Percentiles rank a stretch among this genome's conserved stretches.
phyloP scores from a whole-genome alignment of 306 rosid genomes.

The Phaseolus lunatus region DNA sequence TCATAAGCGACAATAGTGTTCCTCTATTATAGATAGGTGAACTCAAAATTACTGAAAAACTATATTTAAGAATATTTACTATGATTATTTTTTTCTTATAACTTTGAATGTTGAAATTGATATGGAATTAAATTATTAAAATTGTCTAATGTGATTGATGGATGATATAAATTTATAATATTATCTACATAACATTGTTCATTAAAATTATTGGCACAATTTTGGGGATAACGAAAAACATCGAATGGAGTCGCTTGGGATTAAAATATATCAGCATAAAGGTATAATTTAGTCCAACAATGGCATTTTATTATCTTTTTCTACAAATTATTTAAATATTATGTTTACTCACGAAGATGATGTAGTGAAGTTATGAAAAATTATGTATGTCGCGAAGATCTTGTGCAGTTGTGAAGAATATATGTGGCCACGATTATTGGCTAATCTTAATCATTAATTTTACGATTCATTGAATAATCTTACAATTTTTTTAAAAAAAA shows the following conservation, averaged over 20 bases:
- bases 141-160: too few relatives aligned
- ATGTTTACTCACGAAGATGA: not conserved
- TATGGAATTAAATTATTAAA: not conserved
- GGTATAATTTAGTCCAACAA: not conserved
- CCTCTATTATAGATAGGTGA: too few relatives aligned
- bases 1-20: too few relatives aligned
- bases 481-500: not conserved
- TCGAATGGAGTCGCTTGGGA: not conserved
- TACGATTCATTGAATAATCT: not conserved
- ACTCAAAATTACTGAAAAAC: too few relatives aligned
- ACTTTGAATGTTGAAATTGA: not conserved
- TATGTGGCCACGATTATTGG: not conserved
- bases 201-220: not conserved
- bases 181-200: not conserved
- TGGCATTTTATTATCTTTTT: not conserved
- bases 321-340: not conserved
- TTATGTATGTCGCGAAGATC: not conserved
- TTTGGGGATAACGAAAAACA: not conserved
- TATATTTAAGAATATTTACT: too few relatives aligned
- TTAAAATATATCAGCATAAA: not conserved
- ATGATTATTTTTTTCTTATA: not conserved
- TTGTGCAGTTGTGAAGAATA: not conserved
- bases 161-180: not conserved
- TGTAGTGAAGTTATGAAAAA: too few relatives aligned
- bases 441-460: not conserved